phyloP scores from a whole-genome alignment of 345 rosid species.

The Orychophragmus violaceus region DNA sequence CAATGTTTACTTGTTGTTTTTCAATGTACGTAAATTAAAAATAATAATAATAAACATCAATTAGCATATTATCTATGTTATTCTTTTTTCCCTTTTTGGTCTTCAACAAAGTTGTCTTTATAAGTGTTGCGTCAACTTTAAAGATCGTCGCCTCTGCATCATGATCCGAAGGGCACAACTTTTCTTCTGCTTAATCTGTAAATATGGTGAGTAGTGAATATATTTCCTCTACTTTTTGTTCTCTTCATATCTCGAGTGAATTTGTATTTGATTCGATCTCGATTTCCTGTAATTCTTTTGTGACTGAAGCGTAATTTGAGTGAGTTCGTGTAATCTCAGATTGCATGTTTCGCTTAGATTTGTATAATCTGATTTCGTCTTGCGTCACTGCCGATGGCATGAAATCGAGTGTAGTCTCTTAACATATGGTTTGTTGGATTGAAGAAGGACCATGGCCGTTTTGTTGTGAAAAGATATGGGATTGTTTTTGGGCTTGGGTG shows the following conservation, averaged over 20 bases:
- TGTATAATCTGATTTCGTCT: neutral
- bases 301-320: neutral
- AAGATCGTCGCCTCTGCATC: too few relatives aligned
- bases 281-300: neutral
- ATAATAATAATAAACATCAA: too few relatives aligned
- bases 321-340: constrained; percentile 13
- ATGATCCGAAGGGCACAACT: constrained; percentile 9
- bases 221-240: neutral
- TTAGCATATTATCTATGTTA: too few relatives aligned
- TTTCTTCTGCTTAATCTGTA: constrained; percentile 14
- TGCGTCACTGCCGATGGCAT: neutral
- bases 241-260: constrained; percentile 19
- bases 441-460: constrained; percentile 3
- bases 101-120: too few relatives aligned
- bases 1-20: too few relatives aligned
- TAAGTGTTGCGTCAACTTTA: too few relatives aligned
- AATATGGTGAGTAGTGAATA: constrained; percentile 22
- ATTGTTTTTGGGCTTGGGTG: neutral
- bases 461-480: constrained; percentile 14
- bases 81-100: too few relatives aligned
- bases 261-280: constrained; percentile 16
- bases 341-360: constrained; percentile 14
- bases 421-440: constrained; percentile 7
- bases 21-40: too few relatives aligned
- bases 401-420: constrained; percentile 22